Evolutionary conservation across 352 stramenopile species (phyloP), one percentile per base, ranked within the genome.

Genomic region (Vaucheria bursata): DNA sequence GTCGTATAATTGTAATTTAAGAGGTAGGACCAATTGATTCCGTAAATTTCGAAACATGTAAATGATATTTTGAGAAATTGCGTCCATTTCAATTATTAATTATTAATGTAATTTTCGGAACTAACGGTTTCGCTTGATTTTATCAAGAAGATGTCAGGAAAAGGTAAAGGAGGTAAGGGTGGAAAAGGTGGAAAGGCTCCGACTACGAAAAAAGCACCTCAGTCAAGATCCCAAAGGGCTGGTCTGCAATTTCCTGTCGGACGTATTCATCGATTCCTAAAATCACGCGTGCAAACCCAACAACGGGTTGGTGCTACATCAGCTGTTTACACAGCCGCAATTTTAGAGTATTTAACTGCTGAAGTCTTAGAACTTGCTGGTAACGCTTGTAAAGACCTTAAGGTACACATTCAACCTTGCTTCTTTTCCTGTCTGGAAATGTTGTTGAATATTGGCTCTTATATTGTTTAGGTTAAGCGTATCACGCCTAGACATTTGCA

Each of bases 311-410:
- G 96, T 80, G 96, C 97, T n/a, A 99, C 96, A 0, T 96, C 96
- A 25, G 96, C 97, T 52, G 97, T 99, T 67, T 87, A 87, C 88
- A 97, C 96, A 49, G 96, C 96, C n/a, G 97, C 97, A 34, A 99
- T 99, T 86, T 93, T 99, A 84, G 97, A 99, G 85, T 99, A 99
- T 86, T 87, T 99, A 66, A 99, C 95, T 7, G 97, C 97, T 1
- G 97, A 99, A 88, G 96, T 99, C 84, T 89, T 99, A 50, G 97
- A 99, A 89, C 89, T 99, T 39, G 96, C 97, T 45, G 97, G 94
- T 38, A 97, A 97, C 83, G 93, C 93, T 5, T 97, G 93, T 32
- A 97, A 97, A 84, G 93, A 97, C 79, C 87, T 97, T 32, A 84
- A 84, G 76, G 77, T 72, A 35, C 39, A 12, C 12, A n/a, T n/a